Evolutionary conservation across 495 filamentous ascomycete genomes (phyloP).

Genomic region (Parachaetomium inaequale): DNA sequence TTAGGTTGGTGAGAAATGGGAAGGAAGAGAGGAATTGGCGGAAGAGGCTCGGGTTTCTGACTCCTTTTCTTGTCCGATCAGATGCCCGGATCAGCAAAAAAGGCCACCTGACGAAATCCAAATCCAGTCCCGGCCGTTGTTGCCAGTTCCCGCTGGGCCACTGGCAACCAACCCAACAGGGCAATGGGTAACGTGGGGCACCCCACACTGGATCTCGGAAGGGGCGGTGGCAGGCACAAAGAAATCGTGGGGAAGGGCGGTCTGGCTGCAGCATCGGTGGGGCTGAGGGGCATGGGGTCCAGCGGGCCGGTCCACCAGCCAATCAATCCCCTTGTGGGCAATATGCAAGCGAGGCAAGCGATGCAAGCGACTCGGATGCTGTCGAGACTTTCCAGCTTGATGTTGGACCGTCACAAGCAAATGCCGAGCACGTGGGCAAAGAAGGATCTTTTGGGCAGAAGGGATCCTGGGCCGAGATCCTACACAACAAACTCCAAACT

Average conservation of each 20-base stretch:
- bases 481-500: no score
- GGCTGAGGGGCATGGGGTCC: not conserved
- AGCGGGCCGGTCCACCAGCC: not conserved
- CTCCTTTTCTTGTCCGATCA: not conserved
- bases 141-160: no score
- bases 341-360: no score
- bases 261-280: not conserved
- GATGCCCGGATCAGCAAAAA: not conserved
- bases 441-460: no score
- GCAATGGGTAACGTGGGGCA: slow-evolving; percentile 5
- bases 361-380: no score
- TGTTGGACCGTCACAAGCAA: no score
- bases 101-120: slow-evolving; percentile 20
- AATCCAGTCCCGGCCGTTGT: not conserved
- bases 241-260: slow-evolving; percentile 11
- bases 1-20: not conserved
- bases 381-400: no score
- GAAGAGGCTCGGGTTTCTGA: not conserved
- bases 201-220: not conserved
- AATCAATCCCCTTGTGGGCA: no score
- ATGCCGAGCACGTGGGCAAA: no score
- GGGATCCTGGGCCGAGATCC: no score
- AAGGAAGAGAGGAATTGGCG: not conserved
- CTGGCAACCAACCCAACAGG: slow-evolving; percentile 3
- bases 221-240: slow-evolving; percentile 5